Percentiles rank a stretch among this genome's conserved stretches.
Conservation (phyloP, 495 filamentous ascomycete genomes). For the Rhypophila decipiens region DNA sequence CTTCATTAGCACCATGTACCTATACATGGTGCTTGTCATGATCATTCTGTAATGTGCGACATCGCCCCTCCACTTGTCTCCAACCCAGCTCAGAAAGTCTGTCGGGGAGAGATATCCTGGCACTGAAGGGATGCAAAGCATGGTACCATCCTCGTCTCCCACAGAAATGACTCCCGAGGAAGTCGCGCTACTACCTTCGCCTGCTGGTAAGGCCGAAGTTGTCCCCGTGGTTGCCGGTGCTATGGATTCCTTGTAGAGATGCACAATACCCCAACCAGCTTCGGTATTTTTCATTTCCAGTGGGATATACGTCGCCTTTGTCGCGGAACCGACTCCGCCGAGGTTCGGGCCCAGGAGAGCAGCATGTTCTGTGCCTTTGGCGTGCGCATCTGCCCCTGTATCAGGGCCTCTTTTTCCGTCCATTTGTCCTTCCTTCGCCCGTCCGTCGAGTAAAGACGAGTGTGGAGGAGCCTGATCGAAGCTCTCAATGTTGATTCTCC, state of each 20-base stretch:
- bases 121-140: constrained; percentile 88
- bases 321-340: constrained; percentile 35
- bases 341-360: constrained; percentile 37
- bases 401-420: no score
- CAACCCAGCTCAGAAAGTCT: constrained; percentile 89
- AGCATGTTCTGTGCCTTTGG: constrained; percentile 22
- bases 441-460: no score
- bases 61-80: constrained; percentile 77
- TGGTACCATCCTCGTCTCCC: constrained; percentile 48
- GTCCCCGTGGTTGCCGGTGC: constrained; percentile 43
- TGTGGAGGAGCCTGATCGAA: no score
- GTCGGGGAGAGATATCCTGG: constrained; percentile 86
- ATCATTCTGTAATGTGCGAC: constrained; percentile 97
- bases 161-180: constrained; percentile 14
- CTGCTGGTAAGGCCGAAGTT: background rate
- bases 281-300: constrained; percentile 71
- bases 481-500: constrained; percentile 37
- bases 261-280: constrained; percentile 87
- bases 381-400: no score
- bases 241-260: constrained; percentile 81
- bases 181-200: background rate
- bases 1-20: constrained; percentile 98
- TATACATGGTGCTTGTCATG: constrained; percentile 76
- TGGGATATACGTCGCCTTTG: constrained; percentile 74
- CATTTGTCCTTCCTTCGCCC: background rate